phyloP scores from a whole-genome alignment of 2,329 filamentous ascomycete species.

The Trichophyton simii region DNA sequence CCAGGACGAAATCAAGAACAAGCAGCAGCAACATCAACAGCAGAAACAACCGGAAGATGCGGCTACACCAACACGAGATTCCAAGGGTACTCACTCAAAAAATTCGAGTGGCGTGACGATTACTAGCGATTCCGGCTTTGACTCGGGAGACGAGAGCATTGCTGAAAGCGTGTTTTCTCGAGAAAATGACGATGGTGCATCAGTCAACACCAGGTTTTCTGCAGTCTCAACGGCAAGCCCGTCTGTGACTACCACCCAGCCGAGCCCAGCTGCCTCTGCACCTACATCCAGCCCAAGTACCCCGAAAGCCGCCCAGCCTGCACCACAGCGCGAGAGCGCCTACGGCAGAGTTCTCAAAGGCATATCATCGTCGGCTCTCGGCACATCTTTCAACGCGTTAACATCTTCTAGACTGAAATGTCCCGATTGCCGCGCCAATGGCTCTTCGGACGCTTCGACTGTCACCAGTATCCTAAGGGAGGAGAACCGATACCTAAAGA shows the following conservation, averaged over 20 bases:
- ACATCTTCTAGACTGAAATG: constrained; percentile 23
- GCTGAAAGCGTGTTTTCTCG: constrained; percentile 37
- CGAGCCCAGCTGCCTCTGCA: not conserved
- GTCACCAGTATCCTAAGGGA: constrained; percentile 40
- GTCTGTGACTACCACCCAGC: not conserved
- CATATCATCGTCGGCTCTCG: constrained; percentile 24
- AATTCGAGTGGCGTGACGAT: constrained; percentile 27
- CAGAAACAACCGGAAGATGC: not conserved
- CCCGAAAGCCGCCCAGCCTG: constrained; percentile 19
- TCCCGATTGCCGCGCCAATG: constrained; percentile 30
- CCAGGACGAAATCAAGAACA: constrained; percentile 18
- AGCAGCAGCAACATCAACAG: not conserved
- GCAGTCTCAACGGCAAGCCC: constrained; percentile 24
- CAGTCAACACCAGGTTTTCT: constrained; percentile 24
- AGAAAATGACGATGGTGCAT: constrained; percentile 24
- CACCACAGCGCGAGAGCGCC: constrained; percentile 20
- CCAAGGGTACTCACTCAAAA: constrained; percentile 13
- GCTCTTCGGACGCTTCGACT: constrained; percentile 40
- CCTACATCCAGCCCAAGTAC: constrained; percentile 15
- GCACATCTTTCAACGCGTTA: constrained; percentile 21
- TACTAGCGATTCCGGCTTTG: constrained; percentile 46
- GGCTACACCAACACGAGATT: not conserved
- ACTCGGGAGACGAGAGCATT: constrained; percentile 45
- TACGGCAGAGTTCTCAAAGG: constrained; percentile 36
- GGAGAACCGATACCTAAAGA: constrained; percentile 43